Evolutionary conservation across 2,329 filamentous ascomycete genomes (phyloP).

Genomic region (Fusarium longipes): DNA sequence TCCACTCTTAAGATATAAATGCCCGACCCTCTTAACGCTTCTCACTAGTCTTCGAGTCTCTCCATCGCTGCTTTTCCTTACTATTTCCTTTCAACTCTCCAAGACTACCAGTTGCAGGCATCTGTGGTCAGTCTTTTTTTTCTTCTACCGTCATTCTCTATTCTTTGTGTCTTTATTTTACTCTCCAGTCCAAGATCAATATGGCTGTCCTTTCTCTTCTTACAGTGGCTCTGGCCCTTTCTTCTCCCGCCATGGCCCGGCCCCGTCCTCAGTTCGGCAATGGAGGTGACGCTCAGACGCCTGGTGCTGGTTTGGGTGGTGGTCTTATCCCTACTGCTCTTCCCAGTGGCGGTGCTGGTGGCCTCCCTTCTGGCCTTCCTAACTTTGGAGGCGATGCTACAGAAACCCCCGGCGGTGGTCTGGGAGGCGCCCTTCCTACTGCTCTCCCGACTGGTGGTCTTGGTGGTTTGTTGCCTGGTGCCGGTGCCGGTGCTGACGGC

Average conservation of each 20-base stretch:
- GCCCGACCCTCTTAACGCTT: constrained; percentile 10
- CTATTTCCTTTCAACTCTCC: constrained; percentile 39
- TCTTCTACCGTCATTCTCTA: constrained; percentile 31
- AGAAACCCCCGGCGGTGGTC: neutral
- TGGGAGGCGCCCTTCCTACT: neutral
- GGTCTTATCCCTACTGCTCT: constrained; percentile 13
- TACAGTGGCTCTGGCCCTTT: constrained; percentile 45
- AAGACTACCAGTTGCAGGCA: constrained; percentile 46
- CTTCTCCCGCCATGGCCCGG: constrained; percentile 35
- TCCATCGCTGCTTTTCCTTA: constrained; percentile 39
- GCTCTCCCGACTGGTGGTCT: neutral
- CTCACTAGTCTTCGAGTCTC: constrained; percentile 23
- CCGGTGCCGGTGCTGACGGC: neutral
- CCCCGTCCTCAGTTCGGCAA: constrained; percentile 32
- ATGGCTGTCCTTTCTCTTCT: constrained; percentile 46
- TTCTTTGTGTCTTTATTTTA: constrained; percentile 15
- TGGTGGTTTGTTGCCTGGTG: neutral
- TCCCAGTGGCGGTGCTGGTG: constrained; percentile 16
- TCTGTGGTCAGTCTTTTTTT: constrained; percentile 43
- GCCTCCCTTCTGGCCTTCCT: constrained; percentile 9
- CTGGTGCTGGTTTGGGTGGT: constrained; percentile 28
- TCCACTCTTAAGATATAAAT: constrained; percentile 36
- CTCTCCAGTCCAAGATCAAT: constrained; percentile 26
- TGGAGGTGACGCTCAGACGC: constrained; percentile 18
- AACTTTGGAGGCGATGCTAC: constrained; percentile 1